Conservation (phyloP, 2,329 filamentous ascomycete genomes). For the Aureobasidium sp. region DNA sequence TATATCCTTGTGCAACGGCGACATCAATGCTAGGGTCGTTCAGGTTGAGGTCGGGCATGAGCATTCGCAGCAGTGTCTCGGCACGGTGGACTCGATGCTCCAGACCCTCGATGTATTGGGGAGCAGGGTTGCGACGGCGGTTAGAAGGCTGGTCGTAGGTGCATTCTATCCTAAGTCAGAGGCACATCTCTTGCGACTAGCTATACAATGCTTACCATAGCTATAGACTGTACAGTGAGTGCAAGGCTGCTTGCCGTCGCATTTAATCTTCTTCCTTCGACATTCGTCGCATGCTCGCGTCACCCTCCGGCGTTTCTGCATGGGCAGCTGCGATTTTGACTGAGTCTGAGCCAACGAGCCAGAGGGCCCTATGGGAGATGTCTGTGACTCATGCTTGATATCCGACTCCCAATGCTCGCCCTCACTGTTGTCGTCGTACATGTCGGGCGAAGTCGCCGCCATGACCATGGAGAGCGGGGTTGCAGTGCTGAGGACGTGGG, state of each 20-base stretch:
- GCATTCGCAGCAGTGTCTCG: slow-evolving; percentile 68
- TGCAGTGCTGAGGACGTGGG: not conserved
- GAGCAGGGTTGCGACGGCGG: slow-evolving; percentile 78
- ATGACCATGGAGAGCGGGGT: slow-evolving; percentile 18
- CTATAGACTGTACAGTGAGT: slow-evolving; percentile 98
- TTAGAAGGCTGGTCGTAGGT: slow-evolving; percentile 95
- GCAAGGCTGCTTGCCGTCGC: slow-evolving; percentile 49
- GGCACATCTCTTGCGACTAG: not conserved
- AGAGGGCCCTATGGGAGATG: slow-evolving; percentile 20
- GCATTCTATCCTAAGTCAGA: slow-evolving; percentile 56
- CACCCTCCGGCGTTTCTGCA: slow-evolving; percentile 69
- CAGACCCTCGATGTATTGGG: slow-evolving; percentile 86
- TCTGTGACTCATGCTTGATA: slow-evolving; percentile 25
- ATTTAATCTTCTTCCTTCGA: slow-evolving; percentile 57
- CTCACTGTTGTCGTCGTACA: slow-evolving; percentile 28
- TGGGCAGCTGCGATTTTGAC: slow-evolving; percentile 23
- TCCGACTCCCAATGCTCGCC: slow-evolving; percentile 24
- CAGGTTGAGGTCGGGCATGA: slow-evolving; percentile 77
- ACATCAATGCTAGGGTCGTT: slow-evolving; percentile 79
- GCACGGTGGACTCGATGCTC: slow-evolving; percentile 77
- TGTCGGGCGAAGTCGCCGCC: slow-evolving; percentile 27
- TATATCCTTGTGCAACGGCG: slow-evolving; percentile 45
- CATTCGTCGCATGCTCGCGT: slow-evolving; percentile 87
- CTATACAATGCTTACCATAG: slow-evolving; percentile 61
- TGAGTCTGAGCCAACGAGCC: slow-evolving; percentile 18